Conservation (phyloP, 2,329 filamentous ascomycete genomes). For the Colletotrichum sp. region DNA sequence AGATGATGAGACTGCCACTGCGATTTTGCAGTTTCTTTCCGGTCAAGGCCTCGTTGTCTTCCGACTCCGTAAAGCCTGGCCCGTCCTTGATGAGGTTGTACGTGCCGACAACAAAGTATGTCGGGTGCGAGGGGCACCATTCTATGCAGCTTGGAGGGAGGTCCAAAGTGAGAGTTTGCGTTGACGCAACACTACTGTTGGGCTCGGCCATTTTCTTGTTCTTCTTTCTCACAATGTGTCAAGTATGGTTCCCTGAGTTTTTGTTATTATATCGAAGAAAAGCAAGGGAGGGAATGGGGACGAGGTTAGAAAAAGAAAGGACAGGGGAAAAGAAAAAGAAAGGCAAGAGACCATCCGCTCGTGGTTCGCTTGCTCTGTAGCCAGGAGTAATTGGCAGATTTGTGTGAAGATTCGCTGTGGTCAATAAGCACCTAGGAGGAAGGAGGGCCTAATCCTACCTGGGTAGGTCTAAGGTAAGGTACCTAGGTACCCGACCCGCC, state of each 20-base stretch:
- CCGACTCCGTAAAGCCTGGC: neutral
- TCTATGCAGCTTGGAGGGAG: slow-evolving; percentile 81
- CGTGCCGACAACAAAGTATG: slow-evolving; percentile 81
- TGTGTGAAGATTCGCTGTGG: neutral
- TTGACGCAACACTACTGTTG: slow-evolving; percentile 38
- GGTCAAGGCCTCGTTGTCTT: neutral
- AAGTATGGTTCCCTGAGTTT: neutral
- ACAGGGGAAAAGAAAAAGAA: neutral
- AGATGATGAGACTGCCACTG: slow-evolving; percentile 76
- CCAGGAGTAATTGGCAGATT: neutral
- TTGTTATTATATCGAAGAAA: neutral
- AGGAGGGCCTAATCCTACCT: neutral
- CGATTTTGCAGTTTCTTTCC: slow-evolving; percentile 61
- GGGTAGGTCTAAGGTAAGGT: neutral
- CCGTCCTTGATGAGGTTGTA: slow-evolving; percentile 72
- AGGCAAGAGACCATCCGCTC: neutral
- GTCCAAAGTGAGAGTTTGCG: slow-evolving; percentile 60
- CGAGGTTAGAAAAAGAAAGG: neutral
- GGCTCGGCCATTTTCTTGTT: neutral
- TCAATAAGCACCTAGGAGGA: neutral
- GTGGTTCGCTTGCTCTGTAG: neutral
- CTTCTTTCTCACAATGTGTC: neutral
- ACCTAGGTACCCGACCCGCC: neutral
- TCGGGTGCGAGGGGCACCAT: slow-evolving; percentile 66
- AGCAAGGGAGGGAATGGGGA: neutral